Evolutionary conservation across 2,329 filamentous ascomycete genomes (phyloP), one percentile per base, ranked within the genome.

Genomic region (Clonostachys chloroleuca): DNA sequence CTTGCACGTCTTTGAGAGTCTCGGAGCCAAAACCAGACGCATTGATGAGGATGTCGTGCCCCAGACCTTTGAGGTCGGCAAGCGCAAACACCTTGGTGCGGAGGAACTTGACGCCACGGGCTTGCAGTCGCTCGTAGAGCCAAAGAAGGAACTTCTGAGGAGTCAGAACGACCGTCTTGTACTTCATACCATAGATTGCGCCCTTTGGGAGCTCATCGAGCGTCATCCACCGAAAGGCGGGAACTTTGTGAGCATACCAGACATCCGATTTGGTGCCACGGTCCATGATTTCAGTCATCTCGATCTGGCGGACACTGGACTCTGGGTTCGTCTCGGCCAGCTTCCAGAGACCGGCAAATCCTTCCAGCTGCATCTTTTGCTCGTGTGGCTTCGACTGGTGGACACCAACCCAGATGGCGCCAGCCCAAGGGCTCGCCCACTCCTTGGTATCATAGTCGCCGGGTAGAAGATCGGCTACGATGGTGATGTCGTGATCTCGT

Each of bases 371-470:
- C 57, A 65, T 63, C 47, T 53, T 47, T 42, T 58, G 51, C 20
- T 46, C 44, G 10, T 9, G 6, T 12, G 6, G 17, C 5, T 13
- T 46, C 12, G 35, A 46, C 7, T 40, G 33, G 42, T 51, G 43
- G 34, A 58, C 52, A 6, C 59, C 55, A 6, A 64, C 50, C 48
- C 55, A 64, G 39, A 54, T 52, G 9, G 58, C 63, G 17, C 62
- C 63, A 1, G 64, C 63, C 57, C 58, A 65, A 6, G 60, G 62
- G 45, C 59, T 63, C 1, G 60, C 57, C 60, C 62, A 66, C n/a
- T 54, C 53, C 2, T 52, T 48, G 34, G 47, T 51, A 18, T 55
- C 43, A 9, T 45, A 37, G 46, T 64, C 61, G 5, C 59, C 61
- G 12, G 61, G 59, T 30, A 65, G 51, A 49, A 64, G 50, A 18